These are phyloP conservation scores for Sophora flavescens DNA, from an alignment of 306 rosid species.

Conservation along the genomic window DNA sequence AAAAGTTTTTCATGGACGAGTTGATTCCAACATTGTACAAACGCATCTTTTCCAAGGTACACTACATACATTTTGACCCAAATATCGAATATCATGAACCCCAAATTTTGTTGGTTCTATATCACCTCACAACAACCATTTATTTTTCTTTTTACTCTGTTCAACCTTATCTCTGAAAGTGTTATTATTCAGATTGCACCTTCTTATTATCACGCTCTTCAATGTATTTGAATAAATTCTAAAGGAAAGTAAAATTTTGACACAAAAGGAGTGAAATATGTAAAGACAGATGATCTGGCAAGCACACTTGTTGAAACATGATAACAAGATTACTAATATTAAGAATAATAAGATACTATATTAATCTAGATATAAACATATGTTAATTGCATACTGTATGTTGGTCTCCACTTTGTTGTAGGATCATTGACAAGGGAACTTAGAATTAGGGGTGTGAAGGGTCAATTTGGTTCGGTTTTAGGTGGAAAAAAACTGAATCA, in stretches of 20 bases:
- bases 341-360: neutral
- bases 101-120: conserved; percentile 9
- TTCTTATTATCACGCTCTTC: conserved; percentile 1
- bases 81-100: conserved; percentile 20
- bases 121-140: conserved; percentile 25
- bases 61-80: conserved; percentile 32
- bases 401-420: too few relatives aligned
- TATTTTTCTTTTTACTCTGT: conserved; percentile 11
- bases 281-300: neutral
- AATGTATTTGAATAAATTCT: neutral
- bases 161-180: neutral
- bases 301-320: neutral
- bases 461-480: too few relatives aligned
- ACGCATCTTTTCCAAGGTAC: conserved; percentile 99
- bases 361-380: too few relatives aligned
- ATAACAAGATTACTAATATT: neutral
- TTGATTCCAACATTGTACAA: conserved; percentile 85
- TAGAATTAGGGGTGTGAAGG: too few relatives aligned
- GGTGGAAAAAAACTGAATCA: too few relatives aligned
- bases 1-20: conserved; percentile 82
- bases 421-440: too few relatives aligned
- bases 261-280: conserved; percentile 14
- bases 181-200: conserved; percentile 17
- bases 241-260: neutral
- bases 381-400: too few relatives aligned